Conservation (phyloP, 2,329 filamentous ascomycete genomes). For the Tolypocladium amazonense region DNA sequence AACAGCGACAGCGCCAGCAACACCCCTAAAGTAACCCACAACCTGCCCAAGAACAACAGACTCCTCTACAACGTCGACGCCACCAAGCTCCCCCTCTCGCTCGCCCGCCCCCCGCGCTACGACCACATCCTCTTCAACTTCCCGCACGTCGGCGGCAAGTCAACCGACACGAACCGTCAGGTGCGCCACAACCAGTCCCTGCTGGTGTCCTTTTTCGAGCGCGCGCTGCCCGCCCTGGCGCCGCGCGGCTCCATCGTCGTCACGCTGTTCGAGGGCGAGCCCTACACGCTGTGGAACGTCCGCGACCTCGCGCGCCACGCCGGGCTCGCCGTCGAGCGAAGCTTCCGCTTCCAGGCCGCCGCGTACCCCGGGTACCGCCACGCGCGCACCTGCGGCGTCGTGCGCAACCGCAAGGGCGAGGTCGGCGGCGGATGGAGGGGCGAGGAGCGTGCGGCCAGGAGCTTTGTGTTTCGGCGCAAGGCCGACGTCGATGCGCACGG, state of each 20-base stretch:
- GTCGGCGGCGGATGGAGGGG: conserved; percentile 30
- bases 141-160: conserved; percentile 86
- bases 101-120: conserved; percentile 37
- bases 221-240: conserved; percentile 27
- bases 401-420: conserved; percentile 36
- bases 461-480: conserved; percentile 52
- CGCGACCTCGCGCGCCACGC: conserved; percentile 73
- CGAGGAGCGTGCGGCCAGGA: conserved; percentile 37
- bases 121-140: conserved; percentile 92
- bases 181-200: conserved; percentile 83
- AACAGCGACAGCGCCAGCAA: conserved; percentile 4
- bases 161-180: conserved; percentile 88
- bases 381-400: conserved; percentile 60
- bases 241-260: conserved; percentile 58
- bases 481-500: conserved; percentile 29
- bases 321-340: conserved; percentile 58
- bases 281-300: conserved; percentile 94
- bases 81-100: conserved; percentile 43
- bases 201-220: conserved; percentile 57
- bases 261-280: conserved; percentile 85
- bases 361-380: conserved; percentile 68
- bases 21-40: conserved; percentile 3
- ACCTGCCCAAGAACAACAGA: conserved; percentile 15
- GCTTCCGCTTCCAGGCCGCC: conserved; percentile 55
- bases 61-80: conserved; percentile 49